Percentiles rank a stretch among this genome's conserved stretches.
These are phyloP conservation scores for Aureobasidium sp. DNA, from an alignment of 2,329 filamentous ascomycete species.

Conservation along the genomic window DNA sequence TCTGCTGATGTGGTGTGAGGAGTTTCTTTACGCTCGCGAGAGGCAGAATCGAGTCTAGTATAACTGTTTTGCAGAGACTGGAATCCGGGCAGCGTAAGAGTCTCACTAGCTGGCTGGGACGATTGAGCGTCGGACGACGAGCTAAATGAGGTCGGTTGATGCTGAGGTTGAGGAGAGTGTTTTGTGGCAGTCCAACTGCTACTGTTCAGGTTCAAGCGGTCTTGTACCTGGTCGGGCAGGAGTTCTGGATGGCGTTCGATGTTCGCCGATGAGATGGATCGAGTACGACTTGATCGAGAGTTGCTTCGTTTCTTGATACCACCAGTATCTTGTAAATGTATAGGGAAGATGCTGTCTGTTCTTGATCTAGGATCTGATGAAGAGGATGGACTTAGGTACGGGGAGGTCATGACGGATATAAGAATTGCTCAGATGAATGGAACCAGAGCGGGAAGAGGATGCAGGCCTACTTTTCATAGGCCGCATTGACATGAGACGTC, in stretches of 20 bases:
- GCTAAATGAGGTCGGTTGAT: conserved; percentile 21
- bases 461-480: conserved; percentile 27
- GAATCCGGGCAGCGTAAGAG: neutral
- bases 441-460: conserved; percentile 16
- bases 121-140: neutral
- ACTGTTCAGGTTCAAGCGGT: conserved; percentile 7
- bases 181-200: conserved; percentile 28
- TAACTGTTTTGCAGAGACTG: neutral
- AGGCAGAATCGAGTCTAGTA: neutral
- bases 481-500: conserved; percentile 12
- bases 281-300: conserved; percentile 22
- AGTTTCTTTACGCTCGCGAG: conserved; percentile 16
- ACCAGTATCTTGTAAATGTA: conserved; percentile 22
- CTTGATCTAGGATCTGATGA: conserved; percentile 20
- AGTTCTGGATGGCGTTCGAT: conserved; percentile 26
- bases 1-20: conserved; percentile 24
- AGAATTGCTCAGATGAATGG: conserved; percentile 1
- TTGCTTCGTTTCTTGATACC: conserved; percentile 26
- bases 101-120: neutral
- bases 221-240: conserved; percentile 21
- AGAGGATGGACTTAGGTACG: conserved; percentile 23
- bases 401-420: conserved; percentile 28
- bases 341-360: conserved; percentile 24
- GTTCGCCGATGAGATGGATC: conserved; percentile 26
- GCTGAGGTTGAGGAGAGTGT: conserved; percentile 27